Evolutionary conservation across 2,329 filamentous ascomycete genomes (phyloP), one percentile per base, ranked within the genome.

Genomic region (Aspergillus novoparasiticus): DNA sequence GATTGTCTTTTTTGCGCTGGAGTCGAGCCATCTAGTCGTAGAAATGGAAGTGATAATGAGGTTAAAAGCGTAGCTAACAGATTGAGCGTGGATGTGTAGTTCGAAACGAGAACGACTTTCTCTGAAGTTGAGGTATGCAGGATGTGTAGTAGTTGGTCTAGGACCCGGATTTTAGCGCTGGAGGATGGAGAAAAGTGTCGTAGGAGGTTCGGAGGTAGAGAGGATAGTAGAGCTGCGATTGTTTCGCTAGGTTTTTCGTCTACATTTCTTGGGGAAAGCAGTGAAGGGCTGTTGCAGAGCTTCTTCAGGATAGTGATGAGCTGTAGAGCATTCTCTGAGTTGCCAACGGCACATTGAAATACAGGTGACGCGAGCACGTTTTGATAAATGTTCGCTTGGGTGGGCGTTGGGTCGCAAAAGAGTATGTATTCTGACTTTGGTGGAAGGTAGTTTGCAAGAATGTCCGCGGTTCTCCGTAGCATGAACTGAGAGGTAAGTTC

Each of bases 31-130:
- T 92, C 90, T 0, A 92, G 83, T 5, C 90, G 87, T n/a, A 90
- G 81, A 71, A 85, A 90, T 2, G 82, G 81, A 62, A 90, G 84
- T 1, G 83, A 85, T 19, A 89, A 80, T 1, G 87, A 85, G 2
- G 82, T 79, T 4, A 92, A 81, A 2, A 91, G 82, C 3, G 82
- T 84, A 50, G 84, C 85, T 4, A 92, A 84, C 65, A 92, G 82
- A 68, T 90, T 87, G 11, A 92, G 83, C 0, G 90, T 92, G 11
- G 87, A 87, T 0, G 90, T 92, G 73, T 91, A 92, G 71, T 92
- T 91, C 23, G 89, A 91, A n/a, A 92, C 89, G 10, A 92, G 81
- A 11, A 92, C 88, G 28, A 92, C 85, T 70, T 92, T 92, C 70
- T 92, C 90, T 1, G 83, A 78, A 0, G 89, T 90, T 0, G 81